Percentiles rank a stretch among this genome's conserved stretches.
Evolutionary conservation across 1,139 yeast genomes (phyloP).

Genomic region (Geotrichum aggregatum): DNA sequence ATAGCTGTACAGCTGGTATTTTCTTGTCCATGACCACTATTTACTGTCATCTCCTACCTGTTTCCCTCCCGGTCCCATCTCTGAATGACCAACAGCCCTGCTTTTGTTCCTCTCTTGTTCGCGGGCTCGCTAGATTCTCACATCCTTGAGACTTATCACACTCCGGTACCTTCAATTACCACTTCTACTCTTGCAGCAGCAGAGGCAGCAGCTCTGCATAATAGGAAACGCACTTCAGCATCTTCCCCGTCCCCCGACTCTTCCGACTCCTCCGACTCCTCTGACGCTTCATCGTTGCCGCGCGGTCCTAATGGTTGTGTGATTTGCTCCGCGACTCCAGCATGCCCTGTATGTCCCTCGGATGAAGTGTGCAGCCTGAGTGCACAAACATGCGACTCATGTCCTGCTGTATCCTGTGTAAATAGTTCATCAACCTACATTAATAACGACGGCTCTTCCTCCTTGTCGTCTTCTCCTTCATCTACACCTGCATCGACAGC

Average conservation of each 20-base stretch:
- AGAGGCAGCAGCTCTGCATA: neutral
- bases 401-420: constrained; percentile 42
- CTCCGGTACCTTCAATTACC: no score
- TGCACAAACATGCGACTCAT: constrained; percentile 52
- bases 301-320: constrained; percentile 15
- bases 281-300: neutral
- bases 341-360: constrained; percentile 24
- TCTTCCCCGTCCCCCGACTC: neutral
- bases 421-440: constrained; percentile 17
- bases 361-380: constrained; percentile 36
- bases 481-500: neutral
- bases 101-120: neutral
- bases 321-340: constrained; percentile 11
- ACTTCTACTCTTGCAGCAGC: no score
- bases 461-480: constrained; percentile 13
- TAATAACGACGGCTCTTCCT: constrained; percentile 16
- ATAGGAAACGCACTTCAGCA: neutral
- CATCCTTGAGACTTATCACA: neutral
- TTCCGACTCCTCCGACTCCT: neutral
- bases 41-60: neutral
- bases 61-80: neutral
- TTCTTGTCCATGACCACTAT: neutral
- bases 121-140: neutral
- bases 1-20: no score
- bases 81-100: neutral